Evolutionary conservation across 345 rosid genomes (phyloP), one percentile per base, ranked within the genome.

Genomic region (Leavenworthia alabamica): DNA sequence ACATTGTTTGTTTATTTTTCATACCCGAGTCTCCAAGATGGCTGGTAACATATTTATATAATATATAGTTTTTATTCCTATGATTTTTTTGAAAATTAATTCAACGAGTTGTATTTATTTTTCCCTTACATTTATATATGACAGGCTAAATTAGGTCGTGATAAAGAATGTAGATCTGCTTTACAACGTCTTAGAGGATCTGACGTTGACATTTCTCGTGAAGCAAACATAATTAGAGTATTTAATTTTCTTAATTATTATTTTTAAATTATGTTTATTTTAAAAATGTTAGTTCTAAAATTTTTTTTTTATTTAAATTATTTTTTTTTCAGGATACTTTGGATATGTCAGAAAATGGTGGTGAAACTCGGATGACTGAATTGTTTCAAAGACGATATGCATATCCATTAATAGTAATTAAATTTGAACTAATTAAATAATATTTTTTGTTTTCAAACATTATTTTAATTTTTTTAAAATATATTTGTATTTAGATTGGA

Each of bases 21-120:
- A 67, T 73, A 7, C 77, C 77, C n/a, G 77, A 73, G 35, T 73
- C 77, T 55, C 77, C 77, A 35, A 67, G 77, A 67, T 73, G 77
- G 77, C 53, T 73, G 65, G 87, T 82, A 69, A 37, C 27, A 48
- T 35, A 27, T 10, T 32, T 15, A 4, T 46, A 32, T 32, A n/a
- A 5, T 20, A 20, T 22, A 19, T 20, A 0, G 22, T 59, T 20
- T 28, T 56, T 2, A 24, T 37, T 47, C 48, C 2, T 24, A 26
- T 24, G n/a, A 24, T 26, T 40, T 4, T 57, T 45, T 40, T 59
- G 2, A 15, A 37, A 27, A 2, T 33, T 17, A 2, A 22, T 27
- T 59, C n/a, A 10, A 2, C 9, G 12, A 56, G 12, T 2, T 50
- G 10, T 39, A 26, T n/a, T n/a, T n/a, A n/a, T n/a, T n/a, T n/a